These are phyloP conservation scores for Alternaria viburni DNA, from an alignment of 2,329 filamentous ascomycete species.

Conservation along the genomic window DNA sequence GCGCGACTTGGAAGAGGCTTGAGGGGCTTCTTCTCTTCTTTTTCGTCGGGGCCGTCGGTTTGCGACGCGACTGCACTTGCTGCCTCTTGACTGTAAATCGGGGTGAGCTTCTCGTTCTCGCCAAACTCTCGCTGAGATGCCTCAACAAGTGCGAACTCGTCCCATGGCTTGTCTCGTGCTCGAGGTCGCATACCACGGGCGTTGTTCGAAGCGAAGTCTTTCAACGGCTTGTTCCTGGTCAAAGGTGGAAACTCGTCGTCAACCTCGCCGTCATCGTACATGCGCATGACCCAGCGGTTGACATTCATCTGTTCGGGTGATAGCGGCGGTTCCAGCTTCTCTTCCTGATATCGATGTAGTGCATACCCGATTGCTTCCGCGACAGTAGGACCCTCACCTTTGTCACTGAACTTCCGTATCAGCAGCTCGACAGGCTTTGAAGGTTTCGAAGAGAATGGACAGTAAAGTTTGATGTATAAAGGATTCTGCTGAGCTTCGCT, in stretches of 20 bases:
- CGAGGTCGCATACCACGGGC: conserved; percentile 70
- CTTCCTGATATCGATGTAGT: conserved; percentile 78
- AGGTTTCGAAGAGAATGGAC: conserved; percentile 70
- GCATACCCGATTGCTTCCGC: conserved; percentile 82
- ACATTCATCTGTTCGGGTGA: conserved; percentile 72
- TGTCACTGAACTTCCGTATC: conserved; percentile 71
- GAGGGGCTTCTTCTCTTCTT: conserved; percentile 26
- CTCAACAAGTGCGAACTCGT: conserved; percentile 81
- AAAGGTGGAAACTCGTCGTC: conserved; percentile 85
- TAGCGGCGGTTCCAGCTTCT: conserved; percentile 73
- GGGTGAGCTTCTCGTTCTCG: conserved; percentile 72
- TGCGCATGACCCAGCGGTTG: conserved; percentile 81
- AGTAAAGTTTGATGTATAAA: conserved; percentile 78
- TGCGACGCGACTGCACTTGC: conserved; percentile 36
- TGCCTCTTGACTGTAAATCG: conserved; percentile 67
- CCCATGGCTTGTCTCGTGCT: conserved; percentile 77
- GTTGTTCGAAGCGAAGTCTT: conserved; percentile 79
- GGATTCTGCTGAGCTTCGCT: conserved; percentile 72
- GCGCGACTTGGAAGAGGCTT: conserved; percentile 45
- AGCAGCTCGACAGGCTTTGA: conserved; percentile 73
- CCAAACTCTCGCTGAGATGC: conserved; percentile 71
- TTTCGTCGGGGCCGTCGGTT: conserved; percentile 20
- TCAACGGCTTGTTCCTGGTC: conserved; percentile 74
- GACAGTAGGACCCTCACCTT: conserved; percentile 73
- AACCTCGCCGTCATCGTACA: conserved; percentile 84